Evolutionary conservation across 805 yeast genomes (phyloP).

Genomic region (Yarrowia sp.): DNA sequence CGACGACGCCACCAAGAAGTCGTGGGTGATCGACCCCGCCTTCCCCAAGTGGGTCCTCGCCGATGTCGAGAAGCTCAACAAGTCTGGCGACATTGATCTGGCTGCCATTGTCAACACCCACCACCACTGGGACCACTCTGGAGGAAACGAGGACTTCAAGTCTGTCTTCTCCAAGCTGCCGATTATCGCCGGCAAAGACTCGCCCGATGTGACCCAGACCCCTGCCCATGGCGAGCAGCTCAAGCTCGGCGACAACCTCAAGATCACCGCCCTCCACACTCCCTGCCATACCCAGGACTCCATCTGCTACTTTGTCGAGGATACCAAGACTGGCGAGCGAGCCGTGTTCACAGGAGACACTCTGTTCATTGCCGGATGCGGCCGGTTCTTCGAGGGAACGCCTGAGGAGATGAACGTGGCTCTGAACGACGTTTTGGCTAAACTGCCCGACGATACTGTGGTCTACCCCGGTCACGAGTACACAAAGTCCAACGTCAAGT

Average conservation of each 20-base stretch:
- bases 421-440: slow-evolving; percentile 63
- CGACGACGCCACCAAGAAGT: slow-evolving; percentile 67
- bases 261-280: slow-evolving; percentile 84
- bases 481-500: slow-evolving; percentile 79
- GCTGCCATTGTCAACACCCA: slow-evolving; percentile 91
- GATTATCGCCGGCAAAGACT: slow-evolving; percentile 83
- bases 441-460: slow-evolving; percentile 69
- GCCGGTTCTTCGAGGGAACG: slow-evolving; percentile 93
- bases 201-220: slow-evolving; percentile 72
- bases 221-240: slow-evolving; percentile 70
- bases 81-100: slow-evolving; percentile 55
- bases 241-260: slow-evolving; percentile 67
- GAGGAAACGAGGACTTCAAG: slow-evolving; percentile 66
- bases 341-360: slow-evolving; percentile 97
- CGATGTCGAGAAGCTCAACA: slow-evolving; percentile 52
- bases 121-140: slow-evolving; percentile 95
- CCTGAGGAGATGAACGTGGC: slow-evolving; percentile 81
- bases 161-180: slow-evolving; percentile 57
- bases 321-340: slow-evolving; percentile 61
- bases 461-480: slow-evolving; percentile 98
- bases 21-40: slow-evolving; percentile 94
- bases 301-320: slow-evolving; percentile 81
- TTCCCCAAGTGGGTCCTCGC: slow-evolving; percentile 74
- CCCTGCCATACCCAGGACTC: slow-evolving; percentile 99
- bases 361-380: slow-evolving; percentile 91